Evolutionary conservation across 148 eudicot genomes (phyloP), one percentile per base, ranked within the genome.

Genomic region (Euryodendron excelsum): DNA sequence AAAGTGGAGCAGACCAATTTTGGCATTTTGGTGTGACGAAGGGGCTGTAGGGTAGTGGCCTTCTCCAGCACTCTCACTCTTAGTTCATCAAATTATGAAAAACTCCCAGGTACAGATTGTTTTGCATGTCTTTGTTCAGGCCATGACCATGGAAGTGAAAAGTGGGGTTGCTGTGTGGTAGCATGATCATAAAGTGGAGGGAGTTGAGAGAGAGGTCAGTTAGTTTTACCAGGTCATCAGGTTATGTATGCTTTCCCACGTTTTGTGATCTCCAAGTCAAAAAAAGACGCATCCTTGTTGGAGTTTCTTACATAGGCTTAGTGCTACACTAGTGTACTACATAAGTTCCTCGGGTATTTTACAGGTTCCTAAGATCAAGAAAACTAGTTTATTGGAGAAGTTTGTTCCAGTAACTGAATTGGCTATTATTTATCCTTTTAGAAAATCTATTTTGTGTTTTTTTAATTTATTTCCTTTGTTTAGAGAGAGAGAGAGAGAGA

Each of bases 241-340:
- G 30, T 36, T 67, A 67, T 39, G 53, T 53, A 69, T 69, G 33
- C 12, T 69, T 45, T 69, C 30, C 36, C 23, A 47, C 11, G 17
- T 39, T 69, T 9, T n/a, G n/a, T 14, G 36, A 69, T 15, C 73
- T 69, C 56, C 56, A 69, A 69, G 56, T 47, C 73, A 47, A 69
- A 28, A 9, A 5, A 5, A 27, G 73, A 41, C 50, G 34, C 17
- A 65, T 65, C 1, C 3, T 18, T 28, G 0, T 41, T 25, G 34
- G 34, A 25, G n/a, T 44, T 69, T 45, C 28, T 31, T 27, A 4
- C 20, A 52, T 52, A 28, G 56, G 55, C 55, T 55, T 39, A 23
- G 30, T n/a, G 30, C 28, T 66, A 64, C 34, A 18, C n/a, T 11
- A 17, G 69, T 41, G 56, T 25, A 25, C 23, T 15, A 25, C 73